Evolutionary conservation across 805 yeast genomes (phyloP).

Genomic region (Isabelozyma heimii): DNA sequence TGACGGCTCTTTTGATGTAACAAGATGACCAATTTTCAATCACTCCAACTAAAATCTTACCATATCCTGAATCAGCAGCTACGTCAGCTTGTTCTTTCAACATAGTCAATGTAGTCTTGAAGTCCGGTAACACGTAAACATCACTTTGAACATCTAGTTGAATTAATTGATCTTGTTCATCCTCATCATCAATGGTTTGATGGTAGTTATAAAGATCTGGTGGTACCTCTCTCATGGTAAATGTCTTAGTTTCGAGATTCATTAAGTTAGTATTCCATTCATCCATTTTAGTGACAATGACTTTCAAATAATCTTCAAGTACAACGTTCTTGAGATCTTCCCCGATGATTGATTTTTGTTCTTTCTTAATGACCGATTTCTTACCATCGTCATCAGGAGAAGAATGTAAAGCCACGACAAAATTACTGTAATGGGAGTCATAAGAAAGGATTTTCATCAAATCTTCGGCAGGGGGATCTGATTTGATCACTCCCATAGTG

Average conservation of each 20-base stretch:
- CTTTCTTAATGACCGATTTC: conserved; percentile 28
- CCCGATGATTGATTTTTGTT: conserved; percentile 56
- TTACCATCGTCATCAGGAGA: conserved; percentile 12
- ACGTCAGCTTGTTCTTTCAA: conserved; percentile 87
- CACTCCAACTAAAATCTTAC: conserved; percentile 75
- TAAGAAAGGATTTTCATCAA: conserved; percentile 73
- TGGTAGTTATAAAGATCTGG: conserved; percentile 70
- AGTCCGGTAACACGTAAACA: conserved; percentile 66
- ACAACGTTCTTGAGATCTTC: conserved; percentile 71
- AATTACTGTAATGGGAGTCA: conserved; percentile 60
- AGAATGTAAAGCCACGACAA: conserved; percentile 24
- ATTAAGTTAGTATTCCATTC: conserved; percentile 81
- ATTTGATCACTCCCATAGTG: conserved; percentile 58
- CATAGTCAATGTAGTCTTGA: conserved; percentile 76
- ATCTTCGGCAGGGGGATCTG: conserved; percentile 77
- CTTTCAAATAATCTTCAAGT: conserved; percentile 72
- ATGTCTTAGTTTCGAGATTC: conserved; percentile 62
- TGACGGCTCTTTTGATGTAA: conserved; percentile 57
- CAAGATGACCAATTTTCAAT: conserved; percentile 66
- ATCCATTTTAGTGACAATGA: conserved; percentile 68
- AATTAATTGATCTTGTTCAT: conserved; percentile 30
- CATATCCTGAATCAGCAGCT: conserved; percentile 81
- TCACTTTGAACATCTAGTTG: conserved; percentile 40
- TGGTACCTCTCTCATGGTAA: conserved; percentile 62
- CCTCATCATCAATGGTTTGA: conserved; percentile 39